Evolutionary conservation across 2,329 filamentous ascomycete species (phyloP).

Genomic region (Diaporthe destruens): DNA sequence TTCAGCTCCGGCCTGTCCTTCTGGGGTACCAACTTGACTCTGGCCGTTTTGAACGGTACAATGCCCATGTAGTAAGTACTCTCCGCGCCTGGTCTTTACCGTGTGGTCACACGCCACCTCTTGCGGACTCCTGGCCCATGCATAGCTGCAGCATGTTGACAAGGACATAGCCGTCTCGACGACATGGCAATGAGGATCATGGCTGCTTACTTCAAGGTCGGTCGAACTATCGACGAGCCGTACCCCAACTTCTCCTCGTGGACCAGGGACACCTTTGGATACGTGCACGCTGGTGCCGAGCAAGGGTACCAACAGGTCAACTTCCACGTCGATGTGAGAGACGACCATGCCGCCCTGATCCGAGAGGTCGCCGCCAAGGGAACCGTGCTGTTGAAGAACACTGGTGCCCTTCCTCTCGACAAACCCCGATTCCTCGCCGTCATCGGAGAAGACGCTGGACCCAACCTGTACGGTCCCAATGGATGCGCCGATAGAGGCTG

Average conservation of each 20-base stretch:
- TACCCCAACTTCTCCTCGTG: constrained; percentile 90
- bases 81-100: too few species aligned
- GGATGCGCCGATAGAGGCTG: constrained; percentile 78
- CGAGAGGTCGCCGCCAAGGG: constrained; percentile 83
- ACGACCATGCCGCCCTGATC: constrained; percentile 78
- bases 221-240: constrained; percentile 62
- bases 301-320: constrained; percentile 78
- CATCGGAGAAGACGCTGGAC: constrained; percentile 86
- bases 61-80: constrained; percentile 75
- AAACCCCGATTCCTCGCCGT: constrained; percentile 81
- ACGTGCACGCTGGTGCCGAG: constrained; percentile 72
- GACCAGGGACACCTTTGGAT: constrained; percentile 82
- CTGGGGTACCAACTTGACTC: constrained; percentile 90
- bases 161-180: constrained; percentile 71
- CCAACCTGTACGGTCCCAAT: constrained; percentile 81
- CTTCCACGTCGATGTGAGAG: constrained; percentile 85
- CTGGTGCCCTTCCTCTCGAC: constrained; percentile 79
- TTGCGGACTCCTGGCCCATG: not conserved
- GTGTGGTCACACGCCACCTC: not conserved
- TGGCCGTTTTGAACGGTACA: constrained; percentile 90
- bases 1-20: constrained; percentile 81
- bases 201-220: constrained; percentile 77
- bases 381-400: constrained; percentile 91
- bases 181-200: constrained; percentile 92
- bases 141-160: not conserved